These are phyloP conservation scores for Tylopilus cervinicoccineus DNA, from an alignment of 768 basidiomycete species.

Conservation along the genomic window DNA sequence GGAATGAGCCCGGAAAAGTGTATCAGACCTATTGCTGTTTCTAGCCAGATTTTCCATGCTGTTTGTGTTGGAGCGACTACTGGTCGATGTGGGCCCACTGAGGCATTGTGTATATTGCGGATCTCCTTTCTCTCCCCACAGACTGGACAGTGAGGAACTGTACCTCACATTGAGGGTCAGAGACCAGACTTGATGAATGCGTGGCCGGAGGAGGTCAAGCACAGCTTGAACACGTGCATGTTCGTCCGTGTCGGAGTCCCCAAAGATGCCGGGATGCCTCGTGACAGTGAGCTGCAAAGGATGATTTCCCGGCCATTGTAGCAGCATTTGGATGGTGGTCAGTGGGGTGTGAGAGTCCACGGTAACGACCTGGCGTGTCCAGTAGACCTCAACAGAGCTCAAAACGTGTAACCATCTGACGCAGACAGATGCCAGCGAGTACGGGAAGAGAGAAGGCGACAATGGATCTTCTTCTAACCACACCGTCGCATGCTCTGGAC, in stretches of 20 bases:
- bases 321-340: neutral
- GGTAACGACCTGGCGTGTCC: slow-evolving; percentile 18
- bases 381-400: slow-evolving; percentile 9
- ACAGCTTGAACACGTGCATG: neutral
- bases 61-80: neutral
- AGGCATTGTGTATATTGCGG: neutral
- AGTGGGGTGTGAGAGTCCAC: slow-evolving; percentile 8
- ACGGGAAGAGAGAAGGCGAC: slow-evolving; percentile 7
- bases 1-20: neutral
- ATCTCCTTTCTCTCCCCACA: slow-evolving; percentile 8
- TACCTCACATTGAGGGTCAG: slow-evolving; percentile 1
- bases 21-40: neutral
- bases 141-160: neutral
- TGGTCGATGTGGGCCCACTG: neutral
- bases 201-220: slow-evolving; percentile 1
- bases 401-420: slow-evolving; percentile 14
- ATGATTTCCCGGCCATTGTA: neutral
- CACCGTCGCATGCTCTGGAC: neutral
- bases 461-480: slow-evolving; percentile 12
- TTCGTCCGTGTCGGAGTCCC: neutral
- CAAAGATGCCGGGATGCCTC: neutral
- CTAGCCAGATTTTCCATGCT: neutral
- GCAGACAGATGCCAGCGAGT: slow-evolving; percentile 14
- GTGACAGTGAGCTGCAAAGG: slow-evolving; percentile 4
- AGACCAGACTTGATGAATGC: neutral